These are phyloP conservation scores for Pseudogymnoascus sp. DNA, from an alignment of 2,329 filamentous ascomycete genomes.

Conservation along the genomic window DNA sequence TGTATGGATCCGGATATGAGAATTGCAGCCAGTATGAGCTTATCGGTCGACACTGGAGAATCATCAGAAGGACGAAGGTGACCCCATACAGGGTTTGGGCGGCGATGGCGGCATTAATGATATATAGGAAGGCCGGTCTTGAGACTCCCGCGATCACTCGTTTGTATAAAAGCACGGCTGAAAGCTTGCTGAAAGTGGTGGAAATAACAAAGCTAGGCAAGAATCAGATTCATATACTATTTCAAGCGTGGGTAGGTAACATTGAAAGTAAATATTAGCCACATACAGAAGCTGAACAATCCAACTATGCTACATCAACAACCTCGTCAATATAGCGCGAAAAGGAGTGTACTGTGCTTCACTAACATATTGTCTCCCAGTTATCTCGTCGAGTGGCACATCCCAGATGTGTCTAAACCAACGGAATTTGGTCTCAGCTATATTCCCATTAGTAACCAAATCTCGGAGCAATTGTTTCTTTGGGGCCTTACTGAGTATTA, in stretches of 20 bases:
- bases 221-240: not conserved
- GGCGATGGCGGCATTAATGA: not conserved
- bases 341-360: not conserved
- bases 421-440: conserved; percentile 3
- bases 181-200: not conserved
- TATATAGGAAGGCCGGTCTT: not conserved
- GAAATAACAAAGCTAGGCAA: not conserved
- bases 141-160: not conserved
- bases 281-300: conserved; percentile 1
- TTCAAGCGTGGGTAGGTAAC: not conserved
- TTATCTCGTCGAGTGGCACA: not conserved
- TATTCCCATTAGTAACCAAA: not conserved
- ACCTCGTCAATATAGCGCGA: not conserved
- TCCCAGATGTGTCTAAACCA: conserved; percentile 8
- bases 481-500: not conserved
- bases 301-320: not conserved
- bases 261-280: not conserved
- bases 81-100: not conserved
- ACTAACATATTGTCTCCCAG: conserved; percentile 2
- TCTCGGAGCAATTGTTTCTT: not conserved
- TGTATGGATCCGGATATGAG: not conserved
- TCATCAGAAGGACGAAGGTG: not conserved
- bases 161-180: conserved; percentile 4
- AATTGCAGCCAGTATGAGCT: not conserved
- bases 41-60: not conserved